Conservation (phyloP, 2,329 filamentous ascomycete species). For the Fusarium caatingaense region DNA sequence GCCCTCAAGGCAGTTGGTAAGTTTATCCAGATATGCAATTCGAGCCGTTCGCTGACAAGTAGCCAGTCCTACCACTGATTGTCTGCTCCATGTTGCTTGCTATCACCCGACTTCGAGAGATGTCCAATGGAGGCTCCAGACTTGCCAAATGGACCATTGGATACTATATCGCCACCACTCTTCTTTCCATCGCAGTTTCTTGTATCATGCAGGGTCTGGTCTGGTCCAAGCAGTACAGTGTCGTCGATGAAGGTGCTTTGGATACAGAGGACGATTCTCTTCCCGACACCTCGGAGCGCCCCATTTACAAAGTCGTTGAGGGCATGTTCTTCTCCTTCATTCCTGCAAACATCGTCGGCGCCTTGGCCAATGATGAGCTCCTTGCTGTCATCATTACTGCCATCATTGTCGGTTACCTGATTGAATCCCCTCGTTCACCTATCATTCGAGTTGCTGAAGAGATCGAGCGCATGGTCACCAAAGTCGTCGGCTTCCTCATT, state of each 20-base stretch:
- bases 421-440: conserved; percentile 51
- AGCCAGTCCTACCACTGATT: conserved; percentile 62
- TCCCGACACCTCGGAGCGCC: conserved; percentile 47
- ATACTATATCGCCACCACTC: conserved; percentile 63
- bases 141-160: conserved; percentile 62
- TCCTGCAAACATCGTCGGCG: conserved; percentile 60
- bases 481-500: conserved; percentile 61
- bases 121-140: conserved; percentile 56
- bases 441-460: conserved; percentile 59
- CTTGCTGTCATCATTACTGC: conserved; percentile 60
- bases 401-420: conserved; percentile 59
- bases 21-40: conserved; percentile 24
- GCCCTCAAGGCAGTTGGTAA: conserved; percentile 60
- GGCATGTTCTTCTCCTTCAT: conserved; percentile 63
- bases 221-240: conserved; percentile 59
- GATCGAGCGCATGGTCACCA: conserved; percentile 60
- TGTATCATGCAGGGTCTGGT: conserved; percentile 60
- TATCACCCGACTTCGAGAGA: conserved; percentile 59
- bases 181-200: conserved; percentile 60
- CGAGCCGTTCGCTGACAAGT: background rate
- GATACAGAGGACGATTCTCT: conserved; percentile 26
- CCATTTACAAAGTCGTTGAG: conserved; percentile 58
- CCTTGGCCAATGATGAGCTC: conserved; percentile 59
- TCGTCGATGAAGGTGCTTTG: conserved; percentile 50
- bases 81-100: conserved; percentile 64